These are phyloP conservation scores for Hyphopichia buzzinii DNA, from an alignment of 1,139 yeast species.

Conservation along the genomic window DNA sequence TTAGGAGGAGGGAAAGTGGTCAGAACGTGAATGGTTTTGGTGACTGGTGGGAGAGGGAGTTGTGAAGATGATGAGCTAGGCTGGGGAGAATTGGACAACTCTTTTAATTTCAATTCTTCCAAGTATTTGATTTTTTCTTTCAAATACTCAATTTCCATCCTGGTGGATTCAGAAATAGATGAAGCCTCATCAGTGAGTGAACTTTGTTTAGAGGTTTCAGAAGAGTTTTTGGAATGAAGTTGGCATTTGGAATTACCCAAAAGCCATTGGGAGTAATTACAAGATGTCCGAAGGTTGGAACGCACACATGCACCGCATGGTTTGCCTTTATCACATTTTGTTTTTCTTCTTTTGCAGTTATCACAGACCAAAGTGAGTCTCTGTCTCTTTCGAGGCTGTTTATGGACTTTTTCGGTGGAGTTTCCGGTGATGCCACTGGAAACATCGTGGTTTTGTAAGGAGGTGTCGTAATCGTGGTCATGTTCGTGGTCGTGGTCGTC, in stretches of 20 bases:
- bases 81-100: background rate
- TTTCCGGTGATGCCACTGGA: too few species aligned
- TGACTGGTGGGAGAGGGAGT: background rate
- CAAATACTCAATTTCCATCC: slow-evolving; percentile 3
- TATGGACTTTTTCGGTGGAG: slow-evolving; percentile 2
- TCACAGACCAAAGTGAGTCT: slow-evolving; percentile 21
- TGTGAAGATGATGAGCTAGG: background rate
- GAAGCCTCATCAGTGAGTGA: background rate
- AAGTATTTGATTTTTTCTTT: slow-evolving; percentile 4
- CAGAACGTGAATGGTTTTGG: too few species aligned
- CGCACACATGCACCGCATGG: slow-evolving; percentile 22
- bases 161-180: slow-evolving; percentile 1
- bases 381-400: slow-evolving; percentile 10
- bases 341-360: slow-evolving; percentile 20
- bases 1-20: too few species aligned
- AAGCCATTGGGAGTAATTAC: slow-evolving; percentile 8
- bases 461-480: too few species aligned
- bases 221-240: background rate
- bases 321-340: slow-evolving; percentile 19
- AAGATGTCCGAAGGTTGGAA: slow-evolving; percentile 11
- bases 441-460: too few species aligned
- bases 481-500: too few species aligned
- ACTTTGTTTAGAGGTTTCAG: slow-evolving; percentile 1
- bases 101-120: slow-evolving; percentile 1
- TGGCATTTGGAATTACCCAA: slow-evolving; percentile 3